Conservation (phyloP, 352 stramenopile species). For the Aphanomyces invadans region DNA sequence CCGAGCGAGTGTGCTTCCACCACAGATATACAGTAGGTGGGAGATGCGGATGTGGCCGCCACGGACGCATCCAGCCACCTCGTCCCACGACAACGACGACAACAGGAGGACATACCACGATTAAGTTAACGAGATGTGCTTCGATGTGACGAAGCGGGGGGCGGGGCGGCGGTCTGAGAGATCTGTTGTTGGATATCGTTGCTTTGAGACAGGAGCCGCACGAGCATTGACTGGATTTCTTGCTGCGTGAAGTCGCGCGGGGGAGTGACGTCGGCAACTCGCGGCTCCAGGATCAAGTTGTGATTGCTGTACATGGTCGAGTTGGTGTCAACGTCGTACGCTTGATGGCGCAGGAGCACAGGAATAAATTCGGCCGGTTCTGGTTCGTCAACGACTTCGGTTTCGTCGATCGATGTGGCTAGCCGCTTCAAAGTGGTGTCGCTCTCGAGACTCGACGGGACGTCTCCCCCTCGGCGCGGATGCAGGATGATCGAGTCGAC, state of each 20-base stretch:
- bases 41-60: no score
- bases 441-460: background rate
- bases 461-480: background rate
- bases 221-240: slow-evolving; percentile 17
- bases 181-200: slow-evolving; percentile 16
- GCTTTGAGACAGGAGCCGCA: slow-evolving; percentile 6
- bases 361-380: background rate
- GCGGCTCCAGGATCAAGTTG: background rate
- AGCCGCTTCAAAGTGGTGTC: background rate
- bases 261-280: background rate
- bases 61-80: no score
- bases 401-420: background rate
- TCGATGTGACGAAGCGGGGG: background rate
- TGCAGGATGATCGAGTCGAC: background rate
- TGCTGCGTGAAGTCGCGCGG: background rate
- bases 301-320: slow-evolving; percentile 5
- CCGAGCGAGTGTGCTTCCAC: no score
- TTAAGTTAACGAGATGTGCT: slow-evolving; percentile 7
- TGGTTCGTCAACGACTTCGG: background rate
- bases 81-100: no score
- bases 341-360: background rate
- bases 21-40: no score
- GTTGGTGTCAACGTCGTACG: slow-evolving; percentile 18
- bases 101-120: background rate
- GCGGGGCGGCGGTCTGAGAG: background rate